These are phyloP conservation scores for Yamadazyma taylorii DNA, from an alignment of 1,139 yeast species.

Conservation along the genomic window DNA sequence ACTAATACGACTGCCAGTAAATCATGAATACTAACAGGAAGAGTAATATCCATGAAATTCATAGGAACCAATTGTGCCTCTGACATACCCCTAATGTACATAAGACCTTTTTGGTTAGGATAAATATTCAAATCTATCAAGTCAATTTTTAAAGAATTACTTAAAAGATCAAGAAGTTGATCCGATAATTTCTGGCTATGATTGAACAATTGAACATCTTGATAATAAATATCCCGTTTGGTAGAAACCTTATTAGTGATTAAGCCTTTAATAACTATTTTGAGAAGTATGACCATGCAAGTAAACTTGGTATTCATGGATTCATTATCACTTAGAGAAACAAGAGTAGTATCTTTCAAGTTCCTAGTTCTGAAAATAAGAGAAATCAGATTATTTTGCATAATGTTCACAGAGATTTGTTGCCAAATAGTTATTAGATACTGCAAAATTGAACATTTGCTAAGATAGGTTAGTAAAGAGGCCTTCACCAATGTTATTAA, in stretches of 20 bases:
- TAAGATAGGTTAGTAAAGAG: no score
- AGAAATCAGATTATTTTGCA: neutral
- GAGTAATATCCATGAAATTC: conserved; percentile 4
- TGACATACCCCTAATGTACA: conserved; percentile 35
- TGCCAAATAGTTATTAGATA: neutral
- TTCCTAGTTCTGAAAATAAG: neutral
- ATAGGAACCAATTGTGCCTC: conserved; percentile 31
- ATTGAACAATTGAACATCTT: conserved; percentile 56
- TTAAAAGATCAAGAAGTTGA: conserved; percentile 34
- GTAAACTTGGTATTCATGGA: conserved; percentile 2
- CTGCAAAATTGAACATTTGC: no score
- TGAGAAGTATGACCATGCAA: conserved; percentile 3
- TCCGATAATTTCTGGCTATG: conserved; percentile 47
- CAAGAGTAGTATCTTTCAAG: neutral
- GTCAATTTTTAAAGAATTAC: conserved; percentile 24
- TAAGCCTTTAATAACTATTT: conserved; percentile 7
- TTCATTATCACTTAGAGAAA: neutral
- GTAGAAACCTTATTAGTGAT: conserved; percentile 35
- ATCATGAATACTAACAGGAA: neutral
- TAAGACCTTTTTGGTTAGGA: conserved; percentile 65
- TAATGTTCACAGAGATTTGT: neutral
- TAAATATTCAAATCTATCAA: conserved; percentile 40
- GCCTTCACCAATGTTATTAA: no score
- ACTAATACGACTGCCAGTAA: conserved; percentile 45
- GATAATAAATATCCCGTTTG: conserved; percentile 64